These are phyloP conservation scores for Neltuma alba DNA, from an alignment of 306 rosid genomes.

Conservation along the genomic window DNA sequence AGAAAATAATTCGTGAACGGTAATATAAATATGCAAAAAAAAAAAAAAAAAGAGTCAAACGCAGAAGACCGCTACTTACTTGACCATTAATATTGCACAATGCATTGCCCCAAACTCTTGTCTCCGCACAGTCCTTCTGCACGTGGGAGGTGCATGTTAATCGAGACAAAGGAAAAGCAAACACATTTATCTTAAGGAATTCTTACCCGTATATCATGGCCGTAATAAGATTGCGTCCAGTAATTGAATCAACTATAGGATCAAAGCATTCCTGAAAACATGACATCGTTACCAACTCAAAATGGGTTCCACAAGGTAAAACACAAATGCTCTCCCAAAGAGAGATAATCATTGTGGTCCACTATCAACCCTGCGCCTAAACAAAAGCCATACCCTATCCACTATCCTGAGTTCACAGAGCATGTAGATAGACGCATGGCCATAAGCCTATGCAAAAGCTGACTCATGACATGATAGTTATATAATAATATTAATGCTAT, in stretches of 20 bases:
- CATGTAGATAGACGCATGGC: background rate
- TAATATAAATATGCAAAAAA: background rate
- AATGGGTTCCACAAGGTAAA: constrained; percentile 12
- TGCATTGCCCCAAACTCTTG: constrained; percentile 95
- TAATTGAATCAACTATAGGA: constrained; percentile 77
- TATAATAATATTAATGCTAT: background rate
- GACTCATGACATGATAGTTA: background rate
- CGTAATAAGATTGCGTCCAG: constrained; percentile 94
- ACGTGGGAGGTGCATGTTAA: constrained; percentile 35
- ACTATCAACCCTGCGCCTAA: background rate
- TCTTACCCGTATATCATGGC: constrained; percentile 97
- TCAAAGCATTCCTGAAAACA: constrained; percentile 91
- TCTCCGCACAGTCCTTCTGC: constrained; percentile 79
- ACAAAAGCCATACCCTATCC: constrained; percentile 17
- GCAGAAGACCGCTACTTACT: constrained; percentile 58
- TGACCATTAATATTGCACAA: constrained; percentile 87
- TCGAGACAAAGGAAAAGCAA: constrained; percentile 27
- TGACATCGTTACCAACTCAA: constrained; percentile 6
- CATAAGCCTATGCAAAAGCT: background rate
- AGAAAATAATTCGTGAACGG: constrained; percentile 36
- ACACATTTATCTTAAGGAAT: constrained; percentile 24
- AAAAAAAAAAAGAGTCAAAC: constrained; percentile 13
- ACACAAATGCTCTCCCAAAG: background rate
- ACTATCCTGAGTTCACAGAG: constrained; percentile 7
- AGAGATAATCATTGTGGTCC: constrained; percentile 12